A percentile compares a stretch with the other conserved stretches of the same genome.
Evolutionary conservation across 768 basidiomycete genomes (phyloP).

Genomic region (Hypsizygus marmoreus): DNA sequence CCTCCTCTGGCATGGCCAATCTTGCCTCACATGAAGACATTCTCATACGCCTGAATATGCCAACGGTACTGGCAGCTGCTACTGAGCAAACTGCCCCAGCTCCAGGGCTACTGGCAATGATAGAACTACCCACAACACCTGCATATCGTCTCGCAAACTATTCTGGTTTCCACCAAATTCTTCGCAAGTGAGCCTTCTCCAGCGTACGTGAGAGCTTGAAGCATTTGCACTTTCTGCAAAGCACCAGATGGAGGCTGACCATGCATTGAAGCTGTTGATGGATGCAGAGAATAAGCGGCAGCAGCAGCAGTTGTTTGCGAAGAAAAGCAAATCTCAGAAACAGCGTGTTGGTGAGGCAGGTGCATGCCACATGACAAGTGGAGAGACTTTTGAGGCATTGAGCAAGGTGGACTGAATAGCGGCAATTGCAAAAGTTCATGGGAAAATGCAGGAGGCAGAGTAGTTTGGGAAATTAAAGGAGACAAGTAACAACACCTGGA

Average conservation of each 20-base stretch:
- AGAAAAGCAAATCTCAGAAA: slow-evolving; percentile 16
- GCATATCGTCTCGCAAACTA: neutral
- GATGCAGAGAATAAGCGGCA: slow-evolving; percentile 29
- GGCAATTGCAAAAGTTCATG: neutral
- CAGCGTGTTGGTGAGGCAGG: slow-evolving; percentile 9
- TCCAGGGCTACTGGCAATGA: slow-evolving; percentile 14
- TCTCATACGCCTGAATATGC: neutral
- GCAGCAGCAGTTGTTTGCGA: slow-evolving; percentile 18
- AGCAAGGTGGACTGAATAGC: slow-evolving; percentile 5
- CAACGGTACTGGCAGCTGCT: neutral
- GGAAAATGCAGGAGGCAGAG: slow-evolving; percentile 2
- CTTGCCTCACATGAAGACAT: neutral
- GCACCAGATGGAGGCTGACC: slow-evolving; percentile 20
- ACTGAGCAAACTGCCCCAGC: slow-evolving; percentile 10
- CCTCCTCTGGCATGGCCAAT: neutral
- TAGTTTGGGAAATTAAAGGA: slow-evolving; percentile 11
- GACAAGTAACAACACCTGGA: slow-evolving; percentile 1
- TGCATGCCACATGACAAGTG: slow-evolving; percentile 23
- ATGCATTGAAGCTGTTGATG: slow-evolving; percentile 26
- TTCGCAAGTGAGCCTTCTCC: slow-evolving; percentile 5
- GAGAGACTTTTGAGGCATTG: slow-evolving; percentile 17
- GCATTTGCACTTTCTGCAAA: slow-evolving; percentile 11
- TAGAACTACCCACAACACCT: slow-evolving; percentile 6
- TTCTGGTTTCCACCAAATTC: slow-evolving; percentile 1
- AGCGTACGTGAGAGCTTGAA: slow-evolving; percentile 14